Percentiles rank a stretch among this genome's conserved stretches.
Conservation (phyloP, 2,329 filamentous ascomycete species). For the Hortaea werneckii region DNA sequence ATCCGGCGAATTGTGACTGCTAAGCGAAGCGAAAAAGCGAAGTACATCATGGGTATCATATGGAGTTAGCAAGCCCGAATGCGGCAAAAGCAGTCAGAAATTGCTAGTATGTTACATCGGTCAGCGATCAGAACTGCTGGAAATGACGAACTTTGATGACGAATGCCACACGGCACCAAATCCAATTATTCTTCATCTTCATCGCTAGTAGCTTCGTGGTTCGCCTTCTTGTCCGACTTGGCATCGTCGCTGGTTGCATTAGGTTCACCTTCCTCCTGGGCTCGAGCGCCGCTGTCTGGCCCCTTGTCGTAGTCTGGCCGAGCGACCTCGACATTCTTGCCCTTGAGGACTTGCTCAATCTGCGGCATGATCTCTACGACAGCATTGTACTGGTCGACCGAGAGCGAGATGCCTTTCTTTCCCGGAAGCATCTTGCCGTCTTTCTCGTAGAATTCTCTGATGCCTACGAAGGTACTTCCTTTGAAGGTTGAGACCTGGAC, state of each 20-base stretch:
- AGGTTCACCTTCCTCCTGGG: constrained; percentile 11
- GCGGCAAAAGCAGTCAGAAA: too few relatives aligned
- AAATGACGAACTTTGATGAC: too few relatives aligned
- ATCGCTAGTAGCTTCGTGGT: constrained; percentile 47
- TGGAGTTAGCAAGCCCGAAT: too few relatives aligned
- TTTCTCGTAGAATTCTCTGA: constrained; percentile 85
- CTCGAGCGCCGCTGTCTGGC: too few relatives aligned
- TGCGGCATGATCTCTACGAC: constrained; percentile 45
- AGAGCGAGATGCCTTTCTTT: constrained; percentile 61
- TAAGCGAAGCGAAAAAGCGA: too few relatives aligned
- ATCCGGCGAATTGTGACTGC: too few relatives aligned
- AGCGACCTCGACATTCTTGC: constrained; percentile 39
- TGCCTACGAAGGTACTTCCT: constrained; percentile 59
- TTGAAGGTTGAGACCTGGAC: constrained; percentile 73
- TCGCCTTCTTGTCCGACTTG: constrained; percentile 29
- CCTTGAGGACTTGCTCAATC: constrained; percentile 41
- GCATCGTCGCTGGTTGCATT: constrained; percentile 13
- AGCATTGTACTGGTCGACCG: constrained; percentile 44
- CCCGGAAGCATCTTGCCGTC: constrained; percentile 67
- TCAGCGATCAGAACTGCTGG: too few relatives aligned
- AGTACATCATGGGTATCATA: too few relatives aligned
- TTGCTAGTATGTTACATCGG: too few relatives aligned
- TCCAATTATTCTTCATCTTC: constrained; percentile 34
- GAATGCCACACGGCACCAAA: background rate
- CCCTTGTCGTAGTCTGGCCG: constrained; percentile 35